phyloP scores from a whole-genome alignment of 2,329 filamentous ascomycete species.

The Monilinia polystroma region DNA sequence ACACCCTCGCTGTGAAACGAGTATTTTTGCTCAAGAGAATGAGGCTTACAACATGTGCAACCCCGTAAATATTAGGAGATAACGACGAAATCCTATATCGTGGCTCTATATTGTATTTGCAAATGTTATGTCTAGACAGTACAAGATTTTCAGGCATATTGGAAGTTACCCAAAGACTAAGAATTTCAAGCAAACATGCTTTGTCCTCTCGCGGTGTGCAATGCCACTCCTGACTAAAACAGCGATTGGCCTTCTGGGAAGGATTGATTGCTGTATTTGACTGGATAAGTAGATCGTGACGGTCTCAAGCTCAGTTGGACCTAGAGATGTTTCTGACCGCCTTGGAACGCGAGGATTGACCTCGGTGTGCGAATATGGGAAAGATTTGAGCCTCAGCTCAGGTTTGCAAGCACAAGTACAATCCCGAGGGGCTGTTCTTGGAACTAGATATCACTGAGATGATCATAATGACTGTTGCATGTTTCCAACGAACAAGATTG shows the following conservation, averaged over 20 bases:
- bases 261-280: not conserved
- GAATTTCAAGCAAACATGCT: conserved; percentile 8
- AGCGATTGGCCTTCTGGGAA: conserved; percentile 11
- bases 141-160: not conserved
- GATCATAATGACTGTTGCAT: conserved; percentile 4
- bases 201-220: conserved; percentile 8
- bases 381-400: conserved; percentile 5
- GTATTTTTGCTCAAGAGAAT: not conserved
- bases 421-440: not conserved
- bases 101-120: not conserved
- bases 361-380: conserved; percentile 17
- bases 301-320: not conserved
- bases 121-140: not conserved
- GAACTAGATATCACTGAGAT: not conserved
- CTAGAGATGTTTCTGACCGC: not conserved
- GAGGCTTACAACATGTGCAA: conserved; percentile 19
- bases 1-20: conserved; percentile 1
- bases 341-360: conserved; percentile 4
- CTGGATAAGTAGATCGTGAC: not conserved
- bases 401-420: not conserved
- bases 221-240: conserved; percentile 4
- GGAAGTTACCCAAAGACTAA: not conserved
- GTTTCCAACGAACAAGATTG: not conserved
- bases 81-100: not conserved
- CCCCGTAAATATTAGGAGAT: conserved; percentile 18